Evolutionary conservation across 169 alveolate species (phyloP), one percentile per base, ranked within the genome.

Genomic region (Perkinsus marinus): DNA sequence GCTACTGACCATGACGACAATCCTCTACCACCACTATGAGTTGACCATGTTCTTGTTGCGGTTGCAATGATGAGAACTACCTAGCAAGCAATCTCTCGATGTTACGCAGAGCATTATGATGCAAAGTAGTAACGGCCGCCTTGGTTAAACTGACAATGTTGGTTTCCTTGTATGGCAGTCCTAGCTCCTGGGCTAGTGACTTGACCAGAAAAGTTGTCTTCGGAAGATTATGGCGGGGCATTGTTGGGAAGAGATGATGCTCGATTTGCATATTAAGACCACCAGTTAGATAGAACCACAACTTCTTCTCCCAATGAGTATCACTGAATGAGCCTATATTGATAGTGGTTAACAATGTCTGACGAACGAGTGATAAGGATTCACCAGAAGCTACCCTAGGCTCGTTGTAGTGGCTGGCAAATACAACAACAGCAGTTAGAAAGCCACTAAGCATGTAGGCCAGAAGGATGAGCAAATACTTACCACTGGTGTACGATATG

Each of bases 161-260:
- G 39, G 43, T 57, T 69, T 90, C 91, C 69, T 26, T 57, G n/a
- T 39, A 90, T 39, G 39, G 39, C 13, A 90, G 5, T 0, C n/a
- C 39, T 39, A 39, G 68, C 41, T 39, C 91, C 38, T 30, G 37
- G 39, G 79, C 43, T 0, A 90, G 37, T 16, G 16, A 39, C 34
- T 90, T 90, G 7, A 90, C 69, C n/a, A 43, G 39, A 17, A 69
- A n/a, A 10, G 91, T 90, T 36, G 57, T 43, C 0, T 90, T 6
- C 0, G 79, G 91, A 38, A 90, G 69, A 37, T 90, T 90, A 47
- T 57, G 57, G 2, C 91, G 68, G 2, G 91, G 91, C 91, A 90
- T 90, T 38, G 57, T 10, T 0, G 91, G 91, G n/a, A 90, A 90
- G 30, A 90, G 69, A 47, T 90, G 91, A 37, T 90, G 91, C 91